Conservation (phyloP, 208 protist genomes). For the Crithidia thermophila region DNA sequence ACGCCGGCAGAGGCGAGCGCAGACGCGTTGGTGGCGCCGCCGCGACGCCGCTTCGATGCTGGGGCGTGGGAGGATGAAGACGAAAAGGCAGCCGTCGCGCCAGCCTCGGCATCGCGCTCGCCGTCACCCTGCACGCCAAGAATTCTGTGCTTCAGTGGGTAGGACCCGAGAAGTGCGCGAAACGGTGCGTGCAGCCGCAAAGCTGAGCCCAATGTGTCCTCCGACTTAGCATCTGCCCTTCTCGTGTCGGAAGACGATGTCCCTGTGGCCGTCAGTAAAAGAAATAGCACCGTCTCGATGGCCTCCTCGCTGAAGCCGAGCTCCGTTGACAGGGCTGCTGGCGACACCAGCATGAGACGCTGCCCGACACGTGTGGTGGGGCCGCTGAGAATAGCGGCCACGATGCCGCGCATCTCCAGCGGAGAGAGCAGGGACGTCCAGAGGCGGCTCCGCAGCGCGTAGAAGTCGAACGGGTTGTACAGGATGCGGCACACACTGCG, state of each 20-base stretch:
- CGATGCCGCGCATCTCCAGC: conserved; percentile 57
- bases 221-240: neutral
- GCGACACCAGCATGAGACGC: conserved; percentile 59
- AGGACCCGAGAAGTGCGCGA: conserved; percentile 45
- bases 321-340: conserved; percentile 54
- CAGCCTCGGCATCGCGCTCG: neutral
- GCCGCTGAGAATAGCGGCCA: conserved; percentile 47
- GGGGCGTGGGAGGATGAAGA: neutral
- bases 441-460: conserved; percentile 88
- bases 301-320: conserved; percentile 69
- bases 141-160: conserved; percentile 54
- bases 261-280: conserved; percentile 41
- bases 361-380: conserved; percentile 52
- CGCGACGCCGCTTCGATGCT: conserved; percentile 21
- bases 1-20: conserved; percentile 31
- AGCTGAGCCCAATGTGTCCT: neutral
- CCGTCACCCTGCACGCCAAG: conserved; percentile 7
- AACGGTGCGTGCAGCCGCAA: conserved; percentile 27
- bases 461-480: conserved; percentile 94
- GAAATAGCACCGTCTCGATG: conserved; percentile 83
- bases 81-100: neutral
- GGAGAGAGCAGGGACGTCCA: conserved; percentile 61
- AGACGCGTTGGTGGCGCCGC: too few relatives aligned
- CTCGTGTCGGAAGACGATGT: neutral
- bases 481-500: conserved; percentile 75